Evolutionary conservation across 179 eudicot species (phyloP), one percentile per base, ranked within the genome.

Genomic region (Beta corolliflora): DNA sequence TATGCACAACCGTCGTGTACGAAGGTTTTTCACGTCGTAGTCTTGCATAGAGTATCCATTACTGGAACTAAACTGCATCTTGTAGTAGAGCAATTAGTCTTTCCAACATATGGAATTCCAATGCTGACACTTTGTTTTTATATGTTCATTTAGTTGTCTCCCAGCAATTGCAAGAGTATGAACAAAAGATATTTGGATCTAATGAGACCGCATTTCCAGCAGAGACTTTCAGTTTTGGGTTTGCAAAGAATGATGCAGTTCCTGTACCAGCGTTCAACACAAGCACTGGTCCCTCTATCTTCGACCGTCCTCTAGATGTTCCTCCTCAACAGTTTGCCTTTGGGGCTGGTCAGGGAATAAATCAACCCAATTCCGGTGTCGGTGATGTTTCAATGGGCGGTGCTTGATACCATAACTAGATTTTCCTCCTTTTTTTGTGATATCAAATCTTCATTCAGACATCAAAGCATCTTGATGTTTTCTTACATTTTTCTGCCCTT

Each of bases 261-360:
- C 80, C 87, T 31, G 76, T 82, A 46, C 94, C 97, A 9, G 81
- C 88, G 82, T 91, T 93, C 92, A 87, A 81, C 75, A 85, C 79
- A 52, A 59, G 76, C 68, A 77, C 86, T 18, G 64, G 87, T 54
- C 29, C 94, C 13, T 90, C 98, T 46, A 82, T 94, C n/a, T 90
- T 91, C 53, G 84, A 90, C 60, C 92, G 81, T 41, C 77, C 90
- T 66, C 70, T 85, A 45, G 91, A 84, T 16, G 81, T 85, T 61
- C 87, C 90, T 58, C 93, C 97, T 64, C 89, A 81, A 25, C 92
- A 84, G 74, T 93, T 94, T 84, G 90, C 96, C 54, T 94, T 94
- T 52, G 97, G 96, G 77, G 95, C 94, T 79, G 89, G 85, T 59
- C 89, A 82, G 79, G 78, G 82, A 58, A 56, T 82, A 46, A 90